Evolutionary conservation across 148 eudicot genomes (phyloP), one percentile per base, ranked within the genome.

Genomic region (Vaccinium corymbosum): DNA sequence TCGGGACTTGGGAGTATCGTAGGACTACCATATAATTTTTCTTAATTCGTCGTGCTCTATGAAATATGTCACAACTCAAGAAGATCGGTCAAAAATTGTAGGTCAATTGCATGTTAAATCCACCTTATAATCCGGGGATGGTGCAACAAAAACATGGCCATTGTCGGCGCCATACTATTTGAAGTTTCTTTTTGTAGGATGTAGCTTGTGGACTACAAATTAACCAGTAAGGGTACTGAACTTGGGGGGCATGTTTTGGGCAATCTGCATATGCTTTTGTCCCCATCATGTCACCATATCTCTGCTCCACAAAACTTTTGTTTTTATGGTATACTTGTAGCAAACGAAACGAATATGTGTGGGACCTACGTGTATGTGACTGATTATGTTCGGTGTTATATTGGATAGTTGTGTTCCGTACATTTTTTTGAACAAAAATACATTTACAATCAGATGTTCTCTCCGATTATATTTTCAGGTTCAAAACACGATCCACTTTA

Each of bases 141-240:
- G 73, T 68, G 73, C 73, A 68, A 27, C 0, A 13, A 68, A 68
- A 68, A 68, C 73, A 68, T 68, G 73, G 73, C 73, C 35, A 68
- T 13, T 68, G 73, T 68, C 73, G 73, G 73, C 73, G 1, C 17
- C 35, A 68, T 13, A 3, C 72, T 2, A 10, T 22, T 22, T 0
- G 27, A 20, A 7, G 25, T 42, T 42, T 42, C 46, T 42, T 42
- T 42, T 42, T 42, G 1, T 42, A 42, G 6, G 46, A 42, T 42
- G 46, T 42, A 42, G 46, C 10, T 61, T 61, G 22, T 1, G 20
- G 66, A n/a, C n/a, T 7, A 64, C 10, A 64, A 10, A 52, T 13
- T 6, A 19, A 22, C 32, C 15, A 25, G 35, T 66, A 14, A 27
- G 14, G 11, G 46, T 12, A 66, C 72, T 66, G 38, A 68, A 68